Evolutionary conservation across 495 filamentous ascomycete genomes (phyloP).

Genomic region (Aspergillus baeticus): DNA sequence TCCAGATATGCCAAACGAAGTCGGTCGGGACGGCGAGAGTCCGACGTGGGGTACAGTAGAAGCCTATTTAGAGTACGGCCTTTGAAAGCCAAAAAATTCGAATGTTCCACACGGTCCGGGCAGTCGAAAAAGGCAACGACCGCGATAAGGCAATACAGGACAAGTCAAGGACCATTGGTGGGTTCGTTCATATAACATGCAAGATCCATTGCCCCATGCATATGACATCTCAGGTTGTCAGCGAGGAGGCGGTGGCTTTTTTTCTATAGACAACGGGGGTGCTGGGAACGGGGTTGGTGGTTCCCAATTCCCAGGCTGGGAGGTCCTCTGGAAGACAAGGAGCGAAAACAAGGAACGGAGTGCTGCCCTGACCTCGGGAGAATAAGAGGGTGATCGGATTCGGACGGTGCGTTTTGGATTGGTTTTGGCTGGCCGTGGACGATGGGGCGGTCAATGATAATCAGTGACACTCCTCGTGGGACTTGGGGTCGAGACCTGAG

Average conservation of each 20-base stretch:
- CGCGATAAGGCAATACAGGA: conserved; percentile 1
- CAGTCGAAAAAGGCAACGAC: conserved; percentile 8
- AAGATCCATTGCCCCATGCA: conserved; percentile 27
- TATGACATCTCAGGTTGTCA: conserved; percentile 25
- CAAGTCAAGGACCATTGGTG: conserved; percentile 17
- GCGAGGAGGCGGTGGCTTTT: conserved; percentile 9
- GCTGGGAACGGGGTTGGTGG: too few relatives aligned
- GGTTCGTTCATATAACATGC: conserved; percentile 14
- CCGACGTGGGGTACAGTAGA: background rate
- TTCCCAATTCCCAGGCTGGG: background rate
- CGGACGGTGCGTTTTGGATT: background rate
- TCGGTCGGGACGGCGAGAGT: background rate
- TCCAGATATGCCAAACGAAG: background rate
- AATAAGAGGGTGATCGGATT: too few relatives aligned
- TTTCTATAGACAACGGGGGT: background rate
- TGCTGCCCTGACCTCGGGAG: too few relatives aligned
- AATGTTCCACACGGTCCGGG: background rate
- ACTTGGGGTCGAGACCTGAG: too few relatives aligned
- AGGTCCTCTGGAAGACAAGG: background rate
- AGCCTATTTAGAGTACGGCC: background rate
- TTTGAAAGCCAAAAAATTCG: background rate
- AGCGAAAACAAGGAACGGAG: background rate
- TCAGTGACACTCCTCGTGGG: too few relatives aligned
- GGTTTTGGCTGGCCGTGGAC: background rate
- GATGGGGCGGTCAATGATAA: too few relatives aligned